Base-by-base conservation (phyloP, 202 grass and related monocot species). In the Dendrocalamus latiflorus region DNA sequence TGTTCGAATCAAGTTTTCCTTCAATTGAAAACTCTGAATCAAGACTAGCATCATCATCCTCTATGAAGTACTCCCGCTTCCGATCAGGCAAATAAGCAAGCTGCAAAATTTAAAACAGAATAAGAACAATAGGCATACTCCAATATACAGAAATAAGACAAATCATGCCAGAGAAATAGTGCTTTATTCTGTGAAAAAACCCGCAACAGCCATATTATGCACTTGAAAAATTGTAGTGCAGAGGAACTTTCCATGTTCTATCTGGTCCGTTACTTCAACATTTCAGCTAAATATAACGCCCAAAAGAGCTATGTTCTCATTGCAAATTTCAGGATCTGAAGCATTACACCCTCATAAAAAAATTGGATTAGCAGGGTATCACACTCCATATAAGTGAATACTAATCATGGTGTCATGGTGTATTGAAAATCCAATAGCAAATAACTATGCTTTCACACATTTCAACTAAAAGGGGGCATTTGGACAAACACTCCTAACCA, bases 81-180 rank as follows among this genome's bases (percentile, higher is more conserved):
- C 90, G 91, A 91, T 98, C 92, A 76, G 95, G 95, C 80, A 98
- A 88, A 86, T 98, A 97, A 70, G 83, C 95, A 88, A 98, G 92
- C 95, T 98, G 90, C 86, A 91, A 56, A 72, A 63, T 51, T n/a
- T n/a, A 4, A 70, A 88, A 73, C 33, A 58, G 37, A 78, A 73
- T 71, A 42, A 83, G 72, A 81, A 87, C 9, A 86, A 79, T 21
- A 65, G 26, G n/a, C 36, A 73, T 3, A 50, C 36, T 63, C 45
- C 41, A 81, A 24, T 69, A 58, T 33, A 76, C 21, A 37, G 14
- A 65, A 62, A 41, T 25, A 68, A 36, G 58, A 70, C 4, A 83
- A 77, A 75, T 48, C 37, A 71, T 72, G 39, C 36, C 80, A 50
- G 38, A 72, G 6, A 49, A 50, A 49, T 83, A 73, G 30, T 79